A percentile compares a stretch with the other conserved stretches of the same genome.
phyloP scores from a whole-genome alignment of 164 flowering plant genomes.

The Vitis amurensis region DNA sequence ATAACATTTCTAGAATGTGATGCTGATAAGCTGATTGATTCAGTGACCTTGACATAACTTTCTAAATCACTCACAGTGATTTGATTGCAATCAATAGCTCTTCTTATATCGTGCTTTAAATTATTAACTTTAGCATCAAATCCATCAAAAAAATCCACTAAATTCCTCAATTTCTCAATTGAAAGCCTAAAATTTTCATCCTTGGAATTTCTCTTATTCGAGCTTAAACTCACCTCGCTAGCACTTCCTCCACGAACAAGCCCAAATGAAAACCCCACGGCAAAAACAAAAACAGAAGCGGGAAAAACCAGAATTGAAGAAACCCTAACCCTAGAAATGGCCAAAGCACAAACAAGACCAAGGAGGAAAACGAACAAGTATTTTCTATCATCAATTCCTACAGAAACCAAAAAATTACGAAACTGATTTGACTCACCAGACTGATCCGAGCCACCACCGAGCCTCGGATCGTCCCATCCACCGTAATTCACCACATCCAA shows the following conservation, averaged over 20 bases:
- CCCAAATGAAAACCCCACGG: slow-evolving; percentile 72
- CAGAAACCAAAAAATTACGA: slow-evolving; percentile 41
- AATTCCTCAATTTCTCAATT: slow-evolving; percentile 42
- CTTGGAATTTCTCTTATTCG: slow-evolving; percentile 25
- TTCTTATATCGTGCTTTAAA: slow-evolving; percentile 42
- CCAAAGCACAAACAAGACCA: slow-evolving; percentile 71
- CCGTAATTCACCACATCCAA: slow-evolving; percentile 36
- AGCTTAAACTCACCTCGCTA: slow-evolving; percentile 22
- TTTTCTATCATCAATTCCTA: slow-evolving; percentile 68
- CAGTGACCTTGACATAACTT: slow-evolving; percentile 33
- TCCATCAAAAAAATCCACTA: slow-evolving; percentile 37
- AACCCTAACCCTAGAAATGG: slow-evolving; percentile 67
- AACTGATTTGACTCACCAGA: slow-evolving; percentile 58
- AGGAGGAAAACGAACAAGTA: slow-evolving; percentile 55
- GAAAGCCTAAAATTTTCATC: slow-evolving; percentile 36
- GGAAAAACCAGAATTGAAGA: slow-evolving; percentile 67
- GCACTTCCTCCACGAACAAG: slow-evolving; percentile 42
- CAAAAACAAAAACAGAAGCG: slow-evolving; percentile 65
- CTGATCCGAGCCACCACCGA: slow-evolving; percentile 20
- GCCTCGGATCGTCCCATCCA: slow-evolving; percentile 73
- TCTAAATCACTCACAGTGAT: slow-evolving; percentile 45
- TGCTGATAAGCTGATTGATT: slow-evolving; percentile 32
- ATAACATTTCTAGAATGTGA: slow-evolving; percentile 32
- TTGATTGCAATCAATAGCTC: slow-evolving; percentile 33
- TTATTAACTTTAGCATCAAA: slow-evolving; percentile 40